Conservation (phyloP, 129 eudicot species). For the Escallonia rubra region DNA sequence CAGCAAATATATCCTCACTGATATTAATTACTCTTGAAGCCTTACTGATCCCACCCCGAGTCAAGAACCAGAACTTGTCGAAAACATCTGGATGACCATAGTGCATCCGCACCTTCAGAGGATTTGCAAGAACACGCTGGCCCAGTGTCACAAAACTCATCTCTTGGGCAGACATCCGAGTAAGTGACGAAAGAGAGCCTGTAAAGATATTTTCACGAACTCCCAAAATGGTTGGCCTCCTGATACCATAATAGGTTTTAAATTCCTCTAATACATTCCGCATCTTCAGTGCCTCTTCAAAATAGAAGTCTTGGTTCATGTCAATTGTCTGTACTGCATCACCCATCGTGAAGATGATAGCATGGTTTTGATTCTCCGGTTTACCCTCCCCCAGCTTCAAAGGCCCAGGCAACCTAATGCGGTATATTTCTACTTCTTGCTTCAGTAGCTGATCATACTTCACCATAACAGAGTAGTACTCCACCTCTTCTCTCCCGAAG, state of each 20-base stretch:
- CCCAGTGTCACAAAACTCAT: slow-evolving; percentile 91
- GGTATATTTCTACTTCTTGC: slow-evolving; percentile 74
- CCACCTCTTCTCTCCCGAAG: slow-evolving; percentile 55
- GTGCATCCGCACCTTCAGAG: slow-evolving; percentile 91
- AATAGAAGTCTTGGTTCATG: slow-evolving; percentile 88
- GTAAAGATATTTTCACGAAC: slow-evolving; percentile 93
- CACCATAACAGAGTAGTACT: slow-evolving; percentile 78
- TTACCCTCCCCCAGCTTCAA: slow-evolving; percentile 94
- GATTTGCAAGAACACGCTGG: slow-evolving; percentile 91
- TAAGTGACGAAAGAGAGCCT: slow-evolving; percentile 85
- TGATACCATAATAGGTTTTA: slow-evolving; percentile 48
- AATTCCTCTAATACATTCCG: slow-evolving; percentile 88
- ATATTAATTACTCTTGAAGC: slow-evolving; percentile 85
- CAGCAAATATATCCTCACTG: slow-evolving; percentile 88
- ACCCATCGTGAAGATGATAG: slow-evolving; percentile 87
- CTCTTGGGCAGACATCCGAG: slow-evolving; percentile 98
- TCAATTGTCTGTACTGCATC: slow-evolving; percentile 91
- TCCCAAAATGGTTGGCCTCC: slow-evolving; percentile 87
- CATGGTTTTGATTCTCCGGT: slow-evolving; percentile 95
- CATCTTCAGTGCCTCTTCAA: slow-evolving; percentile 90
- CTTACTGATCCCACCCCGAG: slow-evolving; percentile 89
- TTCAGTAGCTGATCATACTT: slow-evolving; percentile 61
- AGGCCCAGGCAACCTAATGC: slow-evolving; percentile 80
- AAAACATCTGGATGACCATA: slow-evolving; percentile 97
- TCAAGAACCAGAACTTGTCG: slow-evolving; percentile 86